A percentile compares a stretch with the other conserved stretches of the same genome.
phyloP scores from a whole-genome alignment of 2,329 filamentous ascomycete species.

The Penicillium sp. region DNA sequence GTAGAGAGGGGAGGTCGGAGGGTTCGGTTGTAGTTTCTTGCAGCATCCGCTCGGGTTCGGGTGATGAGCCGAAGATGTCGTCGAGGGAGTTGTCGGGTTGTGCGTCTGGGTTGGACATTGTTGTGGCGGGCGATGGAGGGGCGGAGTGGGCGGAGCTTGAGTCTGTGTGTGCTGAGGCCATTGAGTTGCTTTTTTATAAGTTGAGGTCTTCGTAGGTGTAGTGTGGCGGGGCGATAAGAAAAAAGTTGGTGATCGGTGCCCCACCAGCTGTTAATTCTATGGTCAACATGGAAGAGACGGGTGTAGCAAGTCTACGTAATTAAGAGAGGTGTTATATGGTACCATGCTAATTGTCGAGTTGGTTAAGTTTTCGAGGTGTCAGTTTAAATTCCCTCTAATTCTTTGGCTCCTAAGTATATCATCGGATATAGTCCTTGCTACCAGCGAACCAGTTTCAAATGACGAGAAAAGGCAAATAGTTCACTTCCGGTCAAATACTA shows the following conservation, averaged over 20 bases:
- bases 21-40: constrained; percentile 33
- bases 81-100: constrained; percentile 31
- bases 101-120: constrained; percentile 19
- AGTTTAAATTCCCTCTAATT: no score
- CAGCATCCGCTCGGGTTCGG: constrained; percentile 17
- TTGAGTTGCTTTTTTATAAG: background rate
- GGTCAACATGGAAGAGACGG: no score
- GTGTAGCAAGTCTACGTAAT: no score
- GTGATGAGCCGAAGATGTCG: constrained; percentile 42
- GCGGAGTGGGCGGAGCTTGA: constrained; percentile 16
- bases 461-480: no score
- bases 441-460: no score
- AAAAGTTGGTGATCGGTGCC: background rate
- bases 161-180: constrained; percentile 13
- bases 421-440: no score
- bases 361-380: no score
- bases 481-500: no score
- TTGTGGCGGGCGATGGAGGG: constrained; percentile 20
- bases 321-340: no score
- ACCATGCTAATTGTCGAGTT: no score
- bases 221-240: constrained; percentile 6
- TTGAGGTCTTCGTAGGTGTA: background rate
- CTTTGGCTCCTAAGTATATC: no score
- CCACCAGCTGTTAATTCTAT: no score
- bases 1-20: constrained; percentile 69